These are phyloP conservation scores for Lojkania enalia DNA, from an alignment of 2,329 filamentous ascomycete species.

Conservation along the genomic window DNA sequence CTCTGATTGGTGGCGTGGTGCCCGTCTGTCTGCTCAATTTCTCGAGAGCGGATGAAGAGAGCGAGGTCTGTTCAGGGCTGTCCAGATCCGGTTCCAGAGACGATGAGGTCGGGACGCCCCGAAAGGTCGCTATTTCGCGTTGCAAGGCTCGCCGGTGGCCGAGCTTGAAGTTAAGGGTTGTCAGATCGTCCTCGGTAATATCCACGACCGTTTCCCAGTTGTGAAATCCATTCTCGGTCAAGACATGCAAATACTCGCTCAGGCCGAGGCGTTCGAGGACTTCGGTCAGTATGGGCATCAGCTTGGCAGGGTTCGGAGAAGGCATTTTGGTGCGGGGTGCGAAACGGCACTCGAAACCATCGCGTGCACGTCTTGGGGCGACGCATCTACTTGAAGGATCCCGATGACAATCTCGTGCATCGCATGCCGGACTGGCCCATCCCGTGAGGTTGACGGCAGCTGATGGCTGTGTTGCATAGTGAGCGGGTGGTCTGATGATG, in stretches of 20 bases:
- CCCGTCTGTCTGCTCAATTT: constrained; percentile 27
- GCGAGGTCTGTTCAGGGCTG: constrained; percentile 21
- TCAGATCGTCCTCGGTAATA: constrained; percentile 46
- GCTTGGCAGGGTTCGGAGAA: constrained; percentile 15
- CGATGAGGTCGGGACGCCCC: constrained; percentile 32
- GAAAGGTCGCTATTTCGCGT: constrained; percentile 45
- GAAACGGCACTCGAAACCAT: not conserved
- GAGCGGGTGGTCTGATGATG: constrained; percentile 8
- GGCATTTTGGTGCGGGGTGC: constrained; percentile 1
- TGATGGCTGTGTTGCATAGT: constrained; percentile 5
- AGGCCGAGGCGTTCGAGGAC: constrained; percentile 40
- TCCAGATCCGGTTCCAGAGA: constrained; percentile 34
- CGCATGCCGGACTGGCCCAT: not conserved
- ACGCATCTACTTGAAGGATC: constrained; percentile 25
- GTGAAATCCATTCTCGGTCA: constrained; percentile 43
- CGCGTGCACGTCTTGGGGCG: constrained; percentile 16
- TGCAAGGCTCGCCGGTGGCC: constrained; percentile 45
- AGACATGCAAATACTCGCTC: constrained; percentile 28
- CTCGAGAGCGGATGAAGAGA: constrained; percentile 38
- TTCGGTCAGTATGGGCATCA: constrained; percentile 25
- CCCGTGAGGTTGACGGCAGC: constrained; percentile 1
- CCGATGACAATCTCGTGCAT: constrained; percentile 5
- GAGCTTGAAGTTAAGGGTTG: constrained; percentile 43
- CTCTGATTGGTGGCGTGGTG: constrained; percentile 22
- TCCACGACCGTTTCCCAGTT: constrained; percentile 45